Conservation (phyloP, 768 basidiomycete genomes). For the Crepidotus variabilis region DNA sequence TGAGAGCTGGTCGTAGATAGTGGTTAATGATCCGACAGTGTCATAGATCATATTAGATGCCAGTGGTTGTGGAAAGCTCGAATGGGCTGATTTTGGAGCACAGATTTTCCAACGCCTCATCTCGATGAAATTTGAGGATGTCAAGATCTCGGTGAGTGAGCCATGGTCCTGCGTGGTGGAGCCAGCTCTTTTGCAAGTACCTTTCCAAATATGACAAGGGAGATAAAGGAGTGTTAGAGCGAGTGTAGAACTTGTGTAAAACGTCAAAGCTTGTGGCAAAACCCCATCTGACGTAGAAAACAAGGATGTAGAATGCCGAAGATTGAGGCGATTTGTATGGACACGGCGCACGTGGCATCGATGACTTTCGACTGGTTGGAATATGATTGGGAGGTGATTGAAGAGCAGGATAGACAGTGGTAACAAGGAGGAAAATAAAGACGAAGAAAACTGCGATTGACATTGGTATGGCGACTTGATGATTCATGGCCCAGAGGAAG, state of each 20-base stretch:
- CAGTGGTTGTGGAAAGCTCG: background rate
- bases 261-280: background rate
- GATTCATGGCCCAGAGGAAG: slow-evolving; percentile 17
- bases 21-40: background rate
- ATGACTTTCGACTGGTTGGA: background rate
- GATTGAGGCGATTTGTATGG: slow-evolving; percentile 16
- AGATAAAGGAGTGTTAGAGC: no score
- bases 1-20: background rate
- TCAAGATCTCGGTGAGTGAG: background rate
- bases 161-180: background rate
- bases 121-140: background rate
- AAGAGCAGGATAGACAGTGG: slow-evolving; percentile 11
- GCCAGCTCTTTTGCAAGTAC: background rate
- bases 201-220: no score
- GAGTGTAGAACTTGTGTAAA: background rate
- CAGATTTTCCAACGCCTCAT: background rate
- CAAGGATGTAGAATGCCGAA: slow-evolving; percentile 1
- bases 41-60: background rate
- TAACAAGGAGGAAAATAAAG: slow-evolving; percentile 13
- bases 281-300: background rate
- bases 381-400: slow-evolving; percentile 2
- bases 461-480: slow-evolving; percentile 13
- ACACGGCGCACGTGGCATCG: slow-evolving; percentile 1
- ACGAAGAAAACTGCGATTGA: slow-evolving; percentile 10
- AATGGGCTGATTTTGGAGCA: background rate